Base-by-base conservation (phyloP, 192 early-diverging fungal species). In the Entophlyctis helioformis region DNA sequence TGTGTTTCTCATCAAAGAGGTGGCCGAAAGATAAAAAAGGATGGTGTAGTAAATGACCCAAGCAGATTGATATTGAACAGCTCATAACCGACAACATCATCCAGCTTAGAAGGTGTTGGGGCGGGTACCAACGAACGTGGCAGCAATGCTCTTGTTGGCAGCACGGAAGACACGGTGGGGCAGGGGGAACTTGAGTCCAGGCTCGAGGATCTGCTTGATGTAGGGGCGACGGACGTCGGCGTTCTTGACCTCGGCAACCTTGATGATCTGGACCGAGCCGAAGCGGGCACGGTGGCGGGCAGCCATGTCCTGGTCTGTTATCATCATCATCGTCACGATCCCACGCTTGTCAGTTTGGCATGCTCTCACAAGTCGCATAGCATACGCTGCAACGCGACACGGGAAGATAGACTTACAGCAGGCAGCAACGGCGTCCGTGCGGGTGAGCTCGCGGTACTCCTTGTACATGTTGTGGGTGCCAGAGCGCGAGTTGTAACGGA, bases 401-500 rank as follows among this genome's bases (percentile, higher is more conserved):
- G 31, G n/a, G 21, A 44, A 32, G 39, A 51, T 2, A 46, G 32
- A 63, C 63, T 39, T 57, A 76, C 74, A 81, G 65, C 72, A 72
- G 20, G 68, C 49, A 29, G 46, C 61, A 34, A 77, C 71, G 36
- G 67, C 74, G 42, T 60, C 78, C 18, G 61, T 53, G 42, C 96
- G 85, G 59, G 80, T 71, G 58, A 96, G 70, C 76, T 96, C 91
- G 59, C 96, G 86, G 88, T 95, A 98, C 82, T 98, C 95, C 86
- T 98, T 98, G 87, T 98, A 98, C 92, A 98, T 98, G 87, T 98
- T 98, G 90, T 98, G 96, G 52, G 93, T 98, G 56, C 95, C 95
- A 35, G 90, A 93, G 68, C 94, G 89, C 51, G 94, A 98, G 74
- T 98, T 84, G 81, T 98, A 98, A 60, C 94, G 90, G 53, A 98